These are phyloP conservation scores for Anthostomella pinea DNA, from an alignment of 2,329 filamentous ascomycete species.

Conservation along the genomic window DNA sequence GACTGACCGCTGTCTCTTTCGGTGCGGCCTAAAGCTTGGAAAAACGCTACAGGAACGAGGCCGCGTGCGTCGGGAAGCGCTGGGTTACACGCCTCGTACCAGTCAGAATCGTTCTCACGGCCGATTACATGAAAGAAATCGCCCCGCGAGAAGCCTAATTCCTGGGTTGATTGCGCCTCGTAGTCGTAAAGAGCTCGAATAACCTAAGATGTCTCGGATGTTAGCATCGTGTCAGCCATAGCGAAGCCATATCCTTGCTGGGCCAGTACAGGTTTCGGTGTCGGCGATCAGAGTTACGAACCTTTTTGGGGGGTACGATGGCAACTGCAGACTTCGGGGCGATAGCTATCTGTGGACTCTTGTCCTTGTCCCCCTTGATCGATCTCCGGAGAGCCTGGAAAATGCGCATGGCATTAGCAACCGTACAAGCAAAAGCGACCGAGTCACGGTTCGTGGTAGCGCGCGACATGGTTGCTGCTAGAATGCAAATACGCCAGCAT, in stretches of 20 bases:
- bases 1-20: conserved; percentile 83
- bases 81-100: conserved; percentile 99
- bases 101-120: conserved; percentile 89
- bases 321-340: conserved; percentile 82
- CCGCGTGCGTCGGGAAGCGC: conserved; percentile 81
- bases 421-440: conserved; percentile 18
- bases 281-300: conserved; percentile 40
- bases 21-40: conserved; percentile 87
- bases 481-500: conserved; percentile 14
- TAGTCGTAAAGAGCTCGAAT: conserved; percentile 97
- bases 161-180: conserved; percentile 69
- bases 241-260: background rate
- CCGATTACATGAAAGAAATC: conserved; percentile 99
- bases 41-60: conserved; percentile 90
- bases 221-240: conserved; percentile 16
- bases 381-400: conserved; percentile 77
- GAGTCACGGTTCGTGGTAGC: conserved; percentile 21
- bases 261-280: background rate
- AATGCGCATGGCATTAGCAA: conserved; percentile 39
- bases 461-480: conserved; percentile 26
- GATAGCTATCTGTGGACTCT: conserved; percentile 71
- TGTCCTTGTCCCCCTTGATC: conserved; percentile 84
- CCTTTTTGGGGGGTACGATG: conserved; percentile 91
- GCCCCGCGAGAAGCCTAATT: conserved; percentile 88
- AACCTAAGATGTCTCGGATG: conserved; percentile 56